These are phyloP conservation scores for Claviceps sp. DNA, from an alignment of 2,329 filamentous ascomycete species.

Conservation along the genomic window DNA sequence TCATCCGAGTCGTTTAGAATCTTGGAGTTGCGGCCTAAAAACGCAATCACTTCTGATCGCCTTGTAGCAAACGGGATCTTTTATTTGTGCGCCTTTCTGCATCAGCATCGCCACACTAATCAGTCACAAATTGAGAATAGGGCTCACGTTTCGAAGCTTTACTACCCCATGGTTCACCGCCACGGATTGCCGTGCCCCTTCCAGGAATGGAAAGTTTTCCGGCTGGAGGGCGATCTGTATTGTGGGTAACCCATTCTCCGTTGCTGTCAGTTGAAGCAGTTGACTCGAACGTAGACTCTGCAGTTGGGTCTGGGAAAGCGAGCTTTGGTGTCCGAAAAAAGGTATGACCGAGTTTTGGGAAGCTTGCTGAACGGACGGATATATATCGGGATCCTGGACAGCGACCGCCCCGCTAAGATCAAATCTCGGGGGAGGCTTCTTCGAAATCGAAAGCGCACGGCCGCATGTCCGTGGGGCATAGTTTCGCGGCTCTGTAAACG, in stretches of 20 bases:
- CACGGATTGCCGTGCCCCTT: conserved; percentile 19
- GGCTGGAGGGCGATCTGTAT: conserved; percentile 22
- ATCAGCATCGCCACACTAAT: background rate
- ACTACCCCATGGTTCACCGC: conserved; percentile 29
- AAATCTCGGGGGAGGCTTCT: conserved; percentile 25
- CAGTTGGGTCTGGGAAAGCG: background rate
- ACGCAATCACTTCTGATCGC: conserved; percentile 41
- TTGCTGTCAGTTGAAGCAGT: conserved; percentile 24
- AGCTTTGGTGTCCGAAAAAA: background rate
- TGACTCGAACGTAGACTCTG: conserved; percentile 17
- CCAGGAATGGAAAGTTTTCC: conserved; percentile 33
- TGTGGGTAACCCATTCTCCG: conserved; percentile 20
- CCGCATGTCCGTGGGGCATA: conserved; percentile 24
- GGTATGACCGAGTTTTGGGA: background rate
- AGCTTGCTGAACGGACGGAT: background rate
- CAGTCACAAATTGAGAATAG: no score
- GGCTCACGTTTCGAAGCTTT: conserved; percentile 36
- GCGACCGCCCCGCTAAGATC: conserved; percentile 9
- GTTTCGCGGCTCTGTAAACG: conserved; percentile 27
- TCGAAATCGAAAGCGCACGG: conserved; percentile 8
- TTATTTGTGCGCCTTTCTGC: background rate
- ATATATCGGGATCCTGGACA: background rate
- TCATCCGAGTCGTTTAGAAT: conserved; percentile 41
- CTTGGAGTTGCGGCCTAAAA: conserved; percentile 43
- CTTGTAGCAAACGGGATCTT: conserved; percentile 44